phyloP scores from a whole-genome alignment of 2,329 filamentous ascomycete genomes.

The Didymella sp. region DNA sequence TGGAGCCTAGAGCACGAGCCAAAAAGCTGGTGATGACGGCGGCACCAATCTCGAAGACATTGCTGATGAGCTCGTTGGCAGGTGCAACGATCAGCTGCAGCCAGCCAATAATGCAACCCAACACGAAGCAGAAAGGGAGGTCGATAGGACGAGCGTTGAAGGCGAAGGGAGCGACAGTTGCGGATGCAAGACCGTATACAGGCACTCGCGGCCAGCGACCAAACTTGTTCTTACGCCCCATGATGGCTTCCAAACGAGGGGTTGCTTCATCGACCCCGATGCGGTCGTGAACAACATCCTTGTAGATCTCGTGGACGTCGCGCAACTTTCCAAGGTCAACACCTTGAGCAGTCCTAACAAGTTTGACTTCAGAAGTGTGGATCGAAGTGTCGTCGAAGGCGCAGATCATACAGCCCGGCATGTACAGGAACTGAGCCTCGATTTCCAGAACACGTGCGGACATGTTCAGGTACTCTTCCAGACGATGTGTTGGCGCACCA shows the following conservation, averaged over 20 bases:
- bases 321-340: constrained; percentile 76
- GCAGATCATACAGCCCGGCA: constrained; percentile 93
- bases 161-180: constrained; percentile 78
- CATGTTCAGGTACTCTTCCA: constrained; percentile 93
- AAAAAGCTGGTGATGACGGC: constrained; percentile 59
- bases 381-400: constrained; percentile 79
- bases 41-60: constrained; percentile 59
- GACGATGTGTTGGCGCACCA: constrained; percentile 86
- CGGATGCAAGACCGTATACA: constrained; percentile 78
- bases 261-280: constrained; percentile 75
- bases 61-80: constrained; percentile 71
- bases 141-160: constrained; percentile 80
- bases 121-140: constrained; percentile 75
- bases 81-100: constrained; percentile 78
- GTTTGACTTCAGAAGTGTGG: constrained; percentile 80
- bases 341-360: constrained; percentile 72
- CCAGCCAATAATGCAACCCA: constrained; percentile 76
- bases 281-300: constrained; percentile 80
- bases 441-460: constrained; percentile 87
- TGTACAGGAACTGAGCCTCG: constrained; percentile 86
- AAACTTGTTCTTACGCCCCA: constrained; percentile 63
- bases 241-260: constrained; percentile 67
- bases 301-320: constrained; percentile 79
- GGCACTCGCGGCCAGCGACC: constrained; percentile 60
- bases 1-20: constrained; percentile 58